Percentiles rank a stretch among this genome's conserved stretches.
These are phyloP conservation scores for Lyophyllum atratum DNA, from an alignment of 768 basidiomycete genomes.

Conservation along the genomic window DNA sequence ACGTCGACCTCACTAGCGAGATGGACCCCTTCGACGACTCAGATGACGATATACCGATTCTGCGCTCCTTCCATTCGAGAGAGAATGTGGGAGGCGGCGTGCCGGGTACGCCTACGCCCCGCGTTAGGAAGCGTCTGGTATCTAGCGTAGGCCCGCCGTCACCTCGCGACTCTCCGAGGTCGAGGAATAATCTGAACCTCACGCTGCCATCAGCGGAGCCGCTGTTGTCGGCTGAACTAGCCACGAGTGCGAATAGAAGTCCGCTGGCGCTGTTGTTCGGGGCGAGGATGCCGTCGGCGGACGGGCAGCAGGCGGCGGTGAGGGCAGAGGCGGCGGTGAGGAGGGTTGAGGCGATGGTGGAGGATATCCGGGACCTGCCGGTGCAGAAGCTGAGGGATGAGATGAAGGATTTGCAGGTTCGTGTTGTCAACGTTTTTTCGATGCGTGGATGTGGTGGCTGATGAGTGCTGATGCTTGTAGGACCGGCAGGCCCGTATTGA, in stretches of 20 bases:
- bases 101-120: slow-evolving; percentile 22
- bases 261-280: slow-evolving; percentile 53
- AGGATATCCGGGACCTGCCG: slow-evolving; percentile 64
- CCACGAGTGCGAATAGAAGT: slow-evolving; percentile 34
- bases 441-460: background rate
- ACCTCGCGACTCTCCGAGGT: slow-evolving; percentile 24
- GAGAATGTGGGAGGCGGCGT: slow-evolving; percentile 28
- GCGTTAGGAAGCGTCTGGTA: slow-evolving; percentile 24
- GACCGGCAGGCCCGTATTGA: slow-evolving; percentile 82
- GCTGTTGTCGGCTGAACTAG: slow-evolving; percentile 19
- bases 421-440: slow-evolving; percentile 14
- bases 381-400: slow-evolving; percentile 71
- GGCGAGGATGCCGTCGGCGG: slow-evolving; percentile 19
- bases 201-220: slow-evolving; percentile 18
- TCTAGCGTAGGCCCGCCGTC: slow-evolving; percentile 21
- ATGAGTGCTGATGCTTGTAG: slow-evolving; percentile 28
- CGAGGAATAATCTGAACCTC: slow-evolving; percentile 13
- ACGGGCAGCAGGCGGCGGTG: slow-evolving; percentile 19
- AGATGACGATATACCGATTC: slow-evolving; percentile 42
- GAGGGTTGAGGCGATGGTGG: slow-evolving; percentile 61
- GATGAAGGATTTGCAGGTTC: slow-evolving; percentile 80
- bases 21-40: slow-evolving; percentile 52
- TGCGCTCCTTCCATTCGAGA: slow-evolving; percentile 41
- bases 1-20: slow-evolving; percentile 55
- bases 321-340: slow-evolving; percentile 47